Base-by-base conservation (phyloP, 352 stramenopile species). In the Paralagenidium karlingii region DNA sequence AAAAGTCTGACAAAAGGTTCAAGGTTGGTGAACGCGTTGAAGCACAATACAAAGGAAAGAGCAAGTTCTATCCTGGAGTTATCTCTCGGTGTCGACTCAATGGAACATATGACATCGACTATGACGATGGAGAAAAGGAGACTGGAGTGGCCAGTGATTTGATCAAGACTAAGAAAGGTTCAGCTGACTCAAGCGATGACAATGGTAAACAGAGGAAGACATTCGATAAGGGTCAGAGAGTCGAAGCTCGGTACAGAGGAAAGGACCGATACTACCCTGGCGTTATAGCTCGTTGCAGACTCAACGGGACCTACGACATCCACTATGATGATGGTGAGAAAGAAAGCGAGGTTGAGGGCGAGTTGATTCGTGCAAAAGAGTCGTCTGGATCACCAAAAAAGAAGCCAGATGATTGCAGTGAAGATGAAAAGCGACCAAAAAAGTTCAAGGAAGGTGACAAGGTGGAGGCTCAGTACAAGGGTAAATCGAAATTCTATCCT, bases 181-280 rank as follows among this genome's bases (percentile, higher is more conserved):
- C n/a, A n/a, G n/a, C n/a, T n/a, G n/a, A n/a, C n/a, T n/a, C n/a
- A n/a, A n/a, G n/a, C n/a, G n/a, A n/a, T n/a, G n/a, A n/a, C n/a
- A n/a, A n/a, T n/a, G n/a, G n/a, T n/a, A n/a, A n/a, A n/a, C 6
- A 26, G 38, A 36, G 11, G 15, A n/a, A n/a, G n/a, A n/a, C n/a
- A n/a, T n/a, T n/a, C n/a, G n/a, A n/a, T n/a, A n/a, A n/a, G n/a
- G 70, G 70, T 11, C 64, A 84, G 45, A 61, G 75, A 34, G 63
- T 84, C 16, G 60, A 84, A 52, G 70, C 64, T 3, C 55, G 80
- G 22, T 65, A 63, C 12, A 40, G 76, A 3, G 55, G 63, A 0
- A 55, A 62, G 34, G 40, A 53, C 33, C 51, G 68, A 10, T 76
- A 65, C 37, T 46, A 73, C 34, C 54, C 73, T 9, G 70, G 70